Conservation (phyloP, 495 filamentous ascomycete genomes). For the Staphylotrichum tortipilum region DNA sequence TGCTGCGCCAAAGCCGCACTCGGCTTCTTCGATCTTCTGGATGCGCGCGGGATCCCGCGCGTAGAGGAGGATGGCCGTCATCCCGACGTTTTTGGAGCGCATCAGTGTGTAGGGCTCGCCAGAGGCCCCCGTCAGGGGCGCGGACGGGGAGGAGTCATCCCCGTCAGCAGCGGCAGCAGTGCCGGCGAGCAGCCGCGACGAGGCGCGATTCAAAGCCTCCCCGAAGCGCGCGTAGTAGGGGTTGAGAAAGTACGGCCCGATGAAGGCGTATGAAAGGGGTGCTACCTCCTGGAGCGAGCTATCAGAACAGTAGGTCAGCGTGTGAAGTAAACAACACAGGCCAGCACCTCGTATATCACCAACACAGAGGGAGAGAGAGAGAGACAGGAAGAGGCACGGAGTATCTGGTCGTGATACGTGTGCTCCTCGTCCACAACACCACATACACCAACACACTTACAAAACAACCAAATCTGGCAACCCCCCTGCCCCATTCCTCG, state of each 20-base stretch:
- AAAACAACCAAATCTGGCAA: constrained; percentile 62
- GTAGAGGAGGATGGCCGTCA: constrained; percentile 85
- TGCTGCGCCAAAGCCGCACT: constrained; percentile 69
- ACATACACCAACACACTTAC: constrained; percentile 25
- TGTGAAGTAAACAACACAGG: background rate
- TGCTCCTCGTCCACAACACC: too few relatives aligned
- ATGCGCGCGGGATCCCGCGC: constrained; percentile 49
- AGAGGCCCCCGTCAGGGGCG: background rate
- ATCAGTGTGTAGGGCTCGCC: constrained; percentile 39
- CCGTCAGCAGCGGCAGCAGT: background rate
- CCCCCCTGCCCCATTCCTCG: constrained; percentile 35
- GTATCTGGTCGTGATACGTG: too few relatives aligned
- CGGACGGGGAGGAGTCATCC: constrained; percentile 6
- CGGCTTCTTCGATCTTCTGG: constrained; percentile 55
- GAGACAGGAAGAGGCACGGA: too few relatives aligned
- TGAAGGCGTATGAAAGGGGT: constrained; percentile 71
- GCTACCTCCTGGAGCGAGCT: constrained; percentile 83
- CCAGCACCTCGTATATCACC: too few relatives aligned
- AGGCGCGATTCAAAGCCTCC: constrained; percentile 61
- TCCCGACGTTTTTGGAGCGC: constrained; percentile 61
- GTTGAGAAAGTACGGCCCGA: constrained; percentile 71
- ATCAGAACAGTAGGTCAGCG: background rate
- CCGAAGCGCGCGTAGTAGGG: constrained; percentile 65
- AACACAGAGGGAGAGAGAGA: too few relatives aligned
- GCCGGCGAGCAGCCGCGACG: constrained; percentile 19